These are phyloP conservation scores for Ophiostoma triangulosporum DNA, from an alignment of 2,329 filamentous ascomycete genomes.

Conservation along the genomic window DNA sequence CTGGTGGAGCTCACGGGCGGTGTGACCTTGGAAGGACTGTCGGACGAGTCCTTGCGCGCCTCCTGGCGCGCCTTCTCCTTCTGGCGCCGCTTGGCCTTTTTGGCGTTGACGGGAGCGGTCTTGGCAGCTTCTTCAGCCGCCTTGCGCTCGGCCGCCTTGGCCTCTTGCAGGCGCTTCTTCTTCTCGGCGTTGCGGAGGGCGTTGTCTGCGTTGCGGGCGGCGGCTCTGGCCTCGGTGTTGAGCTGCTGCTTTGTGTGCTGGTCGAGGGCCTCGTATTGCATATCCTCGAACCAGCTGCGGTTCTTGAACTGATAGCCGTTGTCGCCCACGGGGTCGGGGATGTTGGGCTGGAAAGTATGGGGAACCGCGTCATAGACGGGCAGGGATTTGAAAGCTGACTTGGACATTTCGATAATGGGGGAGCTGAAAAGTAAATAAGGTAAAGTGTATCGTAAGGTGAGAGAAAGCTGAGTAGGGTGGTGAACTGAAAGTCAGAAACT, in stretches of 20 bases:
- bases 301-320: not conserved
- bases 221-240: not conserved
- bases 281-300: not conserved
- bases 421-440: not conserved
- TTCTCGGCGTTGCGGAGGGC: not conserved
- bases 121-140: not conserved
- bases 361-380: not conserved
- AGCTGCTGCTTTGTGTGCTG: not conserved
- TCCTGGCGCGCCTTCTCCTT: not conserved
- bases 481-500: not conserved
- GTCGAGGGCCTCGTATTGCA: not conserved
- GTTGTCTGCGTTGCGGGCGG: too few relatives aligned
- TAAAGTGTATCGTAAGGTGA: too few relatives aligned
- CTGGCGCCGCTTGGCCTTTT: not conserved
- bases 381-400: not conserved
- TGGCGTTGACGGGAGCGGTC: not conserved
- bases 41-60: not conserved
- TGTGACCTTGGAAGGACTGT: too few relatives aligned
- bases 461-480: not conserved
- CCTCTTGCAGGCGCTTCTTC: not conserved
- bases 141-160: not conserved
- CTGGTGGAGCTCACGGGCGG: too few relatives aligned
- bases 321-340: not conserved
- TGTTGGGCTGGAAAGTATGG: not conserved
- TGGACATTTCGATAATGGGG: too few relatives aligned